Base-by-base conservation (phyloP, 2,329 filamentous ascomycete genomes). In the Diaporthe ilicicola region DNA sequence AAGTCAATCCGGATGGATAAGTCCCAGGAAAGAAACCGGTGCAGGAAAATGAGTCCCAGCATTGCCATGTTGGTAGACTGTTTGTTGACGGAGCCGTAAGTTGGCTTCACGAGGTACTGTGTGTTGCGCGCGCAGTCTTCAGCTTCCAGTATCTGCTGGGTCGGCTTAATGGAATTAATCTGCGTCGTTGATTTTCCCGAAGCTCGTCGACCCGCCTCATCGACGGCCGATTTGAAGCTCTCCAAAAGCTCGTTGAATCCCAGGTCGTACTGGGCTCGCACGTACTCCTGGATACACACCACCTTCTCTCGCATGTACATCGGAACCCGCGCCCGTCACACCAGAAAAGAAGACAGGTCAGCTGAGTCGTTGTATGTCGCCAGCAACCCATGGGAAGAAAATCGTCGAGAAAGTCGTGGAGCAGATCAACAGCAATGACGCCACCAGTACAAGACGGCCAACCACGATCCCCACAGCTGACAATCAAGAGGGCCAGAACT, bases 41-140 rank as follows among this genome's bases (percentile, higher is more conserved):
- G 55, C 37, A 46, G 27, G 24, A 61, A n/a, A 17, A 37, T 15
- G 17, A 44, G 4, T 9, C 55, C 55, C 5, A 61, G 55, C 24
- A 24, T 15, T 9, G 55, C 17, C 37, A 61, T 29, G 12, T 10
- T 19, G 6, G 0, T 10, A 3, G 22, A 0, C 54, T 34, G 42
- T 1, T 0, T 0, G 0, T 42, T 27, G n/a, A n/a, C n/a, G 17
- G 13, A 1, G 0, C 5, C 0, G 15, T 29, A 50, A 50, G n/a
- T n/a, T 27, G 46, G 46, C 12, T 53, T 24, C 15, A 32, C 24
- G 22, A 59, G 53, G 53, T 29, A 19, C 0, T 27, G 8, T 12
- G n/a, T n/a, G n/a, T n/a, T n/a, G n/a, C n/a, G n/a, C n/a, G n/a
- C n/a, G n/a, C n/a, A 34, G 1, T 13, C 9, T 8, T 15, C 1